These are phyloP conservation scores for Calonectria montana DNA, from an alignment of 2,329 filamentous ascomycete genomes.

Conservation along the genomic window DNA sequence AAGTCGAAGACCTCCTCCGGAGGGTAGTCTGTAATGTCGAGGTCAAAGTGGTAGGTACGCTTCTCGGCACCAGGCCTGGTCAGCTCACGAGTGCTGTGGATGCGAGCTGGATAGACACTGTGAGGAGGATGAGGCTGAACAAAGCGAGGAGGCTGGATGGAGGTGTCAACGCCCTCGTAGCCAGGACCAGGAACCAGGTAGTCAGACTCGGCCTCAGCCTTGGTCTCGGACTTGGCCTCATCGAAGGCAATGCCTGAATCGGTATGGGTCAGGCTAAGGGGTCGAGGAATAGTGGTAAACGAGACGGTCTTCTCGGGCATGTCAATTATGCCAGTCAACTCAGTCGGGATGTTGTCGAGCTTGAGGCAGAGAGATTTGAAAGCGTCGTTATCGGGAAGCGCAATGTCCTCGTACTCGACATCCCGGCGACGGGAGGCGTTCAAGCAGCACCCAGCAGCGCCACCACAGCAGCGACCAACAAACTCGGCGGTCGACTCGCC, in stretches of 20 bases:
- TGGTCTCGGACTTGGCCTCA: conserved; percentile 38
- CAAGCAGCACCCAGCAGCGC: conserved; percentile 69
- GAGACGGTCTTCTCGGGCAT: conserved; percentile 82
- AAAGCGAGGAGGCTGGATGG: conserved; percentile 82
- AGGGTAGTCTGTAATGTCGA: conserved; percentile 96
- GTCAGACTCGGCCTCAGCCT: conserved; percentile 28
- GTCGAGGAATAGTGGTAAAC: conserved; percentile 68
- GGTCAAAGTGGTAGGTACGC: conserved; percentile 96
- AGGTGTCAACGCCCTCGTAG: conserved; percentile 63
- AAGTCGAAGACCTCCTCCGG: conserved; percentile 88
- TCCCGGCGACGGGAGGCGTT: conserved; percentile 55
- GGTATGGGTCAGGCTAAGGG: conserved; percentile 48
- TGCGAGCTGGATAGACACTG: conserved; percentile 88
- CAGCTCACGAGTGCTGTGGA: conserved; percentile 86
- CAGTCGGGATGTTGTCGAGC: conserved; percentile 78
- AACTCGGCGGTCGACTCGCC: conserved; percentile 72
- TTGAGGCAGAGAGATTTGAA: conserved; percentile 83
- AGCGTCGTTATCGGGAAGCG: conserved; percentile 83
- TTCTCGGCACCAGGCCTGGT: conserved; percentile 93
- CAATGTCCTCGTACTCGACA: conserved; percentile 64
- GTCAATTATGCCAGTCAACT: conserved; percentile 76
- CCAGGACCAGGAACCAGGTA: conserved; percentile 46
- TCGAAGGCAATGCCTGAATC: conserved; percentile 62
- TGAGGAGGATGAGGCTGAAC: conserved; percentile 96
- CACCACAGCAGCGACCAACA: conserved; percentile 72